Evolutionary conservation across 2,329 filamentous ascomycete species (phyloP).

Genomic region (Talaromyces rugulosus): DNA sequence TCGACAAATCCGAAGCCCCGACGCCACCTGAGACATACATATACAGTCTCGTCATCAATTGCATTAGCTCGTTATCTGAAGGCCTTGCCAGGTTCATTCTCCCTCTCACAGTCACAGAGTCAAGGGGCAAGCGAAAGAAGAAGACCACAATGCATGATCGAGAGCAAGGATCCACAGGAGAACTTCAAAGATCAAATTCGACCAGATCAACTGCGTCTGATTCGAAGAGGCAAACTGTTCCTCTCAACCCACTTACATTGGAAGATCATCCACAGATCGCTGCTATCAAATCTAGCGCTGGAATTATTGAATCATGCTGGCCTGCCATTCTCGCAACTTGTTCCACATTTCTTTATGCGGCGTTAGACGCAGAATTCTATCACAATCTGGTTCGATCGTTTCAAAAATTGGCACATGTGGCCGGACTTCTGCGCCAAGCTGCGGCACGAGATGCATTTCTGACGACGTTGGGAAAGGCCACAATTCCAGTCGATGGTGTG

Average conservation of each 20-base stretch:
- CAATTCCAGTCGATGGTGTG: conserved; percentile 71
- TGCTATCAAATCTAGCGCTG: conserved; percentile 72
- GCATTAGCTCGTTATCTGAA: conserved; percentile 85
- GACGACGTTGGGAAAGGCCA: conserved; percentile 88
- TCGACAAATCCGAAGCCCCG: conserved; percentile 87
- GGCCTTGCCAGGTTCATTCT: conserved; percentile 90
- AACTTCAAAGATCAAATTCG: conserved; percentile 28
- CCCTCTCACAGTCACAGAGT: conserved; percentile 80
- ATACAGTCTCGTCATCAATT: conserved; percentile 82
- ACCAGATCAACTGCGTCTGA: conserved; percentile 20
- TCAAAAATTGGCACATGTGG: conserved; percentile 92
- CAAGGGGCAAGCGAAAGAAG: conserved; percentile 47
- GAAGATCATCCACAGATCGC: conserved; percentile 66
- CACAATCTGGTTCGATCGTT: conserved; percentile 87
- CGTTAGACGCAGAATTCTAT: conserved; percentile 90
- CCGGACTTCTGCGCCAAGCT: conserved; percentile 75
- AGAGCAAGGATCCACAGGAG: conserved; percentile 27
- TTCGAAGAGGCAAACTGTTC: conserved; percentile 38
- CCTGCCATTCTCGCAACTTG: conserved; percentile 91
- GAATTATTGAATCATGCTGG: conserved; percentile 89
- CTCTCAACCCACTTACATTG: conserved; percentile 76
- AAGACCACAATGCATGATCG: conserved; percentile 33
- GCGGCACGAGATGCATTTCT: conserved; percentile 93
- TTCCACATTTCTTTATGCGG: conserved; percentile 89
- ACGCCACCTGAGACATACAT: conserved; percentile 85